Percentiles rank a stretch among this genome's conserved stretches.
phyloP scores from a whole-genome alignment of 208 protist species.

The Leishmania lainsoni region DNA sequence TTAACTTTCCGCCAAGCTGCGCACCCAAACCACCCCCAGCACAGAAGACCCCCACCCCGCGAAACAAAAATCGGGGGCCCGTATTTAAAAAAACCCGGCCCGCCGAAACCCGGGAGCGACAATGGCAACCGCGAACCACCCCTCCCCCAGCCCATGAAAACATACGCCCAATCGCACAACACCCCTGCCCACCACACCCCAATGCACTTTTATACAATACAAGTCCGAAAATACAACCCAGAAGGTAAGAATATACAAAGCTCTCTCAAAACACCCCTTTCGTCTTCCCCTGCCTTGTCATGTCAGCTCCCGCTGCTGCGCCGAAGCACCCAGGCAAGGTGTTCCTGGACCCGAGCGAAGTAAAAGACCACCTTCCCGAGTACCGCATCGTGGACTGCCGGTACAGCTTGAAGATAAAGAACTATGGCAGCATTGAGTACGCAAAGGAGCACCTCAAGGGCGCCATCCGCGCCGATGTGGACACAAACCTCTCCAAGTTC shows the following conservation, averaged over 20 bases:
- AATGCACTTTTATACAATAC: neutral
- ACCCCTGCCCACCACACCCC: too few species aligned
- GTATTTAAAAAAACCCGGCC: too few species aligned
- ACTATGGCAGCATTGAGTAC: constrained; percentile 50
- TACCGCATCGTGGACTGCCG: constrained; percentile 80
- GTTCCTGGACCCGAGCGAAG: constrained; percentile 53
- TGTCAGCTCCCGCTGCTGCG: constrained; percentile 12
- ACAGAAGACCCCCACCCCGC: too few species aligned
- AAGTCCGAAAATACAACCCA: neutral
- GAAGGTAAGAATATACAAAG: neutral
- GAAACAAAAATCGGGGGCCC: too few species aligned
- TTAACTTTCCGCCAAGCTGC: too few species aligned
- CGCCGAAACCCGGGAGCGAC: too few species aligned
- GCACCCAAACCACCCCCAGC: too few species aligned
- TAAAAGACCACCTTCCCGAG: constrained; percentile 40
- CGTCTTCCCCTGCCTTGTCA: neutral
- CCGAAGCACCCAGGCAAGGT: constrained; percentile 45
- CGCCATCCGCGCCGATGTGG: constrained; percentile 57
- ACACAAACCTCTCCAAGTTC: constrained; percentile 49
- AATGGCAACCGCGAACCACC: too few species aligned
- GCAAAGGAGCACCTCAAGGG: constrained; percentile 50
- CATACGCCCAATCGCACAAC: neutral
- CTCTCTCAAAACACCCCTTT: neutral
- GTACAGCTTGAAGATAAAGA: constrained; percentile 53
- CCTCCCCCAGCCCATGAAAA: too few species aligned